phyloP scores from a whole-genome alignment of 768 basidiomycete species.

The Wakefieldia striispora region DNA sequence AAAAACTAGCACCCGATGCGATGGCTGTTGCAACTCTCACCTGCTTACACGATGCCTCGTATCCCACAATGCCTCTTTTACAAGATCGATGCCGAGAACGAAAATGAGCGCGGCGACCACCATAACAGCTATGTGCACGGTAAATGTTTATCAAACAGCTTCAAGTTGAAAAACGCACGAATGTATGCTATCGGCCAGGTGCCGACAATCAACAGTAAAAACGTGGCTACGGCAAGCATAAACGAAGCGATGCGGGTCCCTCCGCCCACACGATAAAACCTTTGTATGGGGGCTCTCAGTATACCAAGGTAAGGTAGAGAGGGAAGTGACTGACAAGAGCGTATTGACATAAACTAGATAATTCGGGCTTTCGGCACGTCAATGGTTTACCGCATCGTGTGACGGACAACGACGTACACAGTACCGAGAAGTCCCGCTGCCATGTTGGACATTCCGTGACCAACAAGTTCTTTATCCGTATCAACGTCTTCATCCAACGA shows the following conservation, averaged over 20 bases:
- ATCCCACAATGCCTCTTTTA: slow-evolving; percentile 97
- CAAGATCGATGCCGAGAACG: slow-evolving; percentile 89
- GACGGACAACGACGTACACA: slow-evolving; percentile 50
- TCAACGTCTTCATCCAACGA: slow-evolving; percentile 87
- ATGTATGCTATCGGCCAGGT: slow-evolving; percentile 90
- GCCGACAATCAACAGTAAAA: slow-evolving; percentile 71
- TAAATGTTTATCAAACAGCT: background rate
- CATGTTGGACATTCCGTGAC: slow-evolving; percentile 89
- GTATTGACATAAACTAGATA: slow-evolving; percentile 90
- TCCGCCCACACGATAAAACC: slow-evolving; percentile 94
- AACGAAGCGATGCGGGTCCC: slow-evolving; percentile 81
- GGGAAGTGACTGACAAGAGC: slow-evolving; percentile 49
- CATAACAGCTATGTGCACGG: slow-evolving; percentile 64
- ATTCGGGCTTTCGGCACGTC: slow-evolving; percentile 54
- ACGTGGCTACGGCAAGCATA: slow-evolving; percentile 76
- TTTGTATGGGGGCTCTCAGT: slow-evolving; percentile 14
- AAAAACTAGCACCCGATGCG: background rate
- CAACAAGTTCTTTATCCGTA: slow-evolving; percentile 89
- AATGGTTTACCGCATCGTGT: background rate
- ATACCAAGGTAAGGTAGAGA: background rate
- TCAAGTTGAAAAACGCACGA: slow-evolving; percentile 50
- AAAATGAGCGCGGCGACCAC: slow-evolving; percentile 91
- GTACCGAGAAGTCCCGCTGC: slow-evolving; percentile 77
- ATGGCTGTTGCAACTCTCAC: slow-evolving; percentile 37
- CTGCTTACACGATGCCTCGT: slow-evolving; percentile 83